These are phyloP conservation scores for Picea sitchensis DNA, from an alignment of 75 land plant species.

Conservation along the genomic window DNA sequence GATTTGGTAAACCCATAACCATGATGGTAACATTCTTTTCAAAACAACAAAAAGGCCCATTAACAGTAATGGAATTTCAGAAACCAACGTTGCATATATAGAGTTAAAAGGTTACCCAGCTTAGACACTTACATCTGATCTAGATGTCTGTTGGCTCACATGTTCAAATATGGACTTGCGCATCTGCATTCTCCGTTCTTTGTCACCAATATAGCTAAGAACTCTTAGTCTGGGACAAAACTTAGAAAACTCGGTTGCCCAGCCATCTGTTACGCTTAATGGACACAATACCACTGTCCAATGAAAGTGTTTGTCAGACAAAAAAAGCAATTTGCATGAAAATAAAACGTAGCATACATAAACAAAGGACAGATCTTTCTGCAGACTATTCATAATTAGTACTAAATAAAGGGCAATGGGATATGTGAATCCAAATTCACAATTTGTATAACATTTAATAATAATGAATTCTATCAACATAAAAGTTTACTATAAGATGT, in stretches of 20 bases:
- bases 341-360: not conserved
- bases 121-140: conserved; percentile 37
- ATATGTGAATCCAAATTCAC: not conserved
- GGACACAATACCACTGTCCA: conserved; percentile 85
- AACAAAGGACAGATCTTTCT: not conserved
- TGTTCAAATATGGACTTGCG: conserved; percentile 52
- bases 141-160: conserved; percentile 26
- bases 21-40: not conserved
- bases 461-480: too few relatives aligned
- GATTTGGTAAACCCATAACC: not conserved
- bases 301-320: not conserved
- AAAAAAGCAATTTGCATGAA: not conserved
- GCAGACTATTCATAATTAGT: not conserved
- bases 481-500: not conserved
- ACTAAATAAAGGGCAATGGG: not conserved
- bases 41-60: not conserved
- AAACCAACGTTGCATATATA: not conserved
- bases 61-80: not conserved
- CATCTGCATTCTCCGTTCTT: conserved; percentile 43
- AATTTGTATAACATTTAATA: not conserved
- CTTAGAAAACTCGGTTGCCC: conserved; percentile 70
- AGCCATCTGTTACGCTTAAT: conserved; percentile 85
- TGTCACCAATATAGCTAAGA: conserved; percentile 73
- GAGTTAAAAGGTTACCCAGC: not conserved
- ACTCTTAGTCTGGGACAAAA: conserved; percentile 62